Evolutionary conservation across 2,329 filamentous ascomycete genomes (phyloP).

Genomic region (Exophiala sp.): DNA sequence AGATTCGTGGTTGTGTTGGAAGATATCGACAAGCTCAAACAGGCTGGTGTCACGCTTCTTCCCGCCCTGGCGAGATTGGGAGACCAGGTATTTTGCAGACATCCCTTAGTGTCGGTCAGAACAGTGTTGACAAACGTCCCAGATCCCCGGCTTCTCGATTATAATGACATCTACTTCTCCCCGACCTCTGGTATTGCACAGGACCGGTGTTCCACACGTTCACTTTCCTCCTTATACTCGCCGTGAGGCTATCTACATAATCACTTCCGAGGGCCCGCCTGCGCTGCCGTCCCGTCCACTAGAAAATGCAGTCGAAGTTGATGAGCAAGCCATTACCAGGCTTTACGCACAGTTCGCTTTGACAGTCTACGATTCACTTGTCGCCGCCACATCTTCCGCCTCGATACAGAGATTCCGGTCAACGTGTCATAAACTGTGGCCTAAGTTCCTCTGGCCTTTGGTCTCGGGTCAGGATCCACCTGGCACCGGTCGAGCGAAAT

Average conservation of each 20-base stretch:
- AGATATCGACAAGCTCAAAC: constrained; percentile 75
- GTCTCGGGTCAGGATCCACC: constrained; percentile 55
- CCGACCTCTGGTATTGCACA: constrained; percentile 62
- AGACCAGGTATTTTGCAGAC: constrained; percentile 43
- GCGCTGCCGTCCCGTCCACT: constrained; percentile 1
- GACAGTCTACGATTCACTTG: constrained; percentile 80
- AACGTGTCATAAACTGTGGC: constrained; percentile 72
- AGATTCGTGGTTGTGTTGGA: constrained; percentile 77
- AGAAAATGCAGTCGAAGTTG: constrained; percentile 14
- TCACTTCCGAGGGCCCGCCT: constrained; percentile 47
- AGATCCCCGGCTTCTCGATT: constrained; percentile 74
- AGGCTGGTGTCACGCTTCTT: constrained; percentile 70
- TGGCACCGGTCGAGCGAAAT: constrained; percentile 45
- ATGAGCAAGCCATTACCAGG: constrained; percentile 26
- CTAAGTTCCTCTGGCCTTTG: constrained; percentile 73
- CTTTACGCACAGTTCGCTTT: constrained; percentile 64
- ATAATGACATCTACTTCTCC: constrained; percentile 72
- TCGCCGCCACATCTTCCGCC: constrained; percentile 65
- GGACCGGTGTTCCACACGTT: constrained; percentile 65
- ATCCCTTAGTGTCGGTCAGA: constrained; percentile 9
- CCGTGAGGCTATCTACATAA: constrained; percentile 68
- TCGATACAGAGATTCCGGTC: constrained; percentile 68
- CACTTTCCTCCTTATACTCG: constrained; percentile 82
- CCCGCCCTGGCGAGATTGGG: constrained; percentile 75
- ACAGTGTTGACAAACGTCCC: background rate